Evolutionary conservation across 2,329 filamentous ascomycete genomes (phyloP), one percentile per base, ranked within the genome.

Genomic region (Botryotinia globosa): DNA sequence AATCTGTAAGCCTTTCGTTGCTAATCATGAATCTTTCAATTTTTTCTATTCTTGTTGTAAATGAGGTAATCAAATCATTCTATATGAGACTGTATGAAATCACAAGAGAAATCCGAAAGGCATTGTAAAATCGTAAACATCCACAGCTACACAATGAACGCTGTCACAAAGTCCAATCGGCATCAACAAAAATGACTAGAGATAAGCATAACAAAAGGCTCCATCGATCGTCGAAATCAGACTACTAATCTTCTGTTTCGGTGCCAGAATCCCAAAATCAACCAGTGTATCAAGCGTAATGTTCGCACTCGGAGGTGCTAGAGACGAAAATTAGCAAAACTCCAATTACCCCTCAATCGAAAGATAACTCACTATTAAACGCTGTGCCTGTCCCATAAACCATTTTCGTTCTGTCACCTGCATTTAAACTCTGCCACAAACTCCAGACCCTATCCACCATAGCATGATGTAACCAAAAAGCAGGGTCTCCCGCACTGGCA

Each of bases 371-470:
- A 54, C 69, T 45, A n/a, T 71, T 45, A 22, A 65, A 71, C 1
- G 59, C 59, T 2, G 69, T 71, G 0, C 45, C 22, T 3, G 69
- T 71, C 32, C 45, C 69, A 45, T 71, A 65, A 42, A 71, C 59
- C 44, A 42, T n/a, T 16, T 78, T 76, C 64, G 81, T 20, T 81
- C 76, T 63, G 25, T 8, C 20, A 44, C 64, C 44, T 22, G 44
- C 62, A 58, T n/a, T 45, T 0, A 71, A 3, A 72, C 82, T 83
- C 78, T 85, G 83, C 84, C 84, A 85, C 72, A 85, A 82, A 76
- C 82, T 84, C 77, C 84, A 85, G 67, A 84, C 78, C 14, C 84
- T 80, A 73, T 85, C 84, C 61, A 85, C 81, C 76, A 83, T 81
- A 0, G 80, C 82, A 70, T 85, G 84, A 73, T 85, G 84, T 8